Evolutionary conservation across 768 basidiomycete genomes (phyloP).

Genomic region (Russula sp.): DNA sequence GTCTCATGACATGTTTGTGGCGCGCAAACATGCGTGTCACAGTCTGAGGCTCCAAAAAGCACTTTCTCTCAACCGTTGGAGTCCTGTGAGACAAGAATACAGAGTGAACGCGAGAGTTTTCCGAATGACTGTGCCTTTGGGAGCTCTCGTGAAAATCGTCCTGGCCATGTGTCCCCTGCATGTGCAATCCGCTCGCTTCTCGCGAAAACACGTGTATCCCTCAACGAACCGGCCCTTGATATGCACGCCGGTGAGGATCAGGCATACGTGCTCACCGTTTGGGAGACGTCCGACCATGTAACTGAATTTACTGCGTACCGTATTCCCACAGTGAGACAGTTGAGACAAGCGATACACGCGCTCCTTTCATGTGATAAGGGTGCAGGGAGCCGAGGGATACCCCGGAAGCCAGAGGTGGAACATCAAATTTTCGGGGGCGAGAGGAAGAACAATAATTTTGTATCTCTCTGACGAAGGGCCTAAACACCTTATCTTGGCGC

Average conservation of each 20-base stretch:
- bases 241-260: conserved; percentile 1
- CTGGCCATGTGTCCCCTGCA: conserved; percentile 12
- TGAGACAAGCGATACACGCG: neutral
- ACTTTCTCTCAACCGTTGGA: neutral
- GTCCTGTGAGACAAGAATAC: neutral
- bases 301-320: neutral
- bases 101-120: neutral
- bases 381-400: neutral
- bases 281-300: neutral
- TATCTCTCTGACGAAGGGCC: neutral
- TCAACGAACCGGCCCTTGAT: conserved; percentile 6
- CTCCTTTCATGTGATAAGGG: conserved; percentile 18
- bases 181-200: conserved; percentile 3
- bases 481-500: conserved; percentile 10
- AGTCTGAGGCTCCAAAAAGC: neutral
- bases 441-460: neutral
- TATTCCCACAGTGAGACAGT: neutral
- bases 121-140: neutral
- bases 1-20: neutral
- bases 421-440: neutral
- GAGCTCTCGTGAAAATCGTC: neutral
- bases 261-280: conserved; percentile 3
- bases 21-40: no score
- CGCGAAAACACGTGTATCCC: conserved; percentile 17
- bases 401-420: neutral